Evolutionary conservation across 106 monocot genomes (phyloP).

Genomic region (Ottelia alismoides): DNA sequence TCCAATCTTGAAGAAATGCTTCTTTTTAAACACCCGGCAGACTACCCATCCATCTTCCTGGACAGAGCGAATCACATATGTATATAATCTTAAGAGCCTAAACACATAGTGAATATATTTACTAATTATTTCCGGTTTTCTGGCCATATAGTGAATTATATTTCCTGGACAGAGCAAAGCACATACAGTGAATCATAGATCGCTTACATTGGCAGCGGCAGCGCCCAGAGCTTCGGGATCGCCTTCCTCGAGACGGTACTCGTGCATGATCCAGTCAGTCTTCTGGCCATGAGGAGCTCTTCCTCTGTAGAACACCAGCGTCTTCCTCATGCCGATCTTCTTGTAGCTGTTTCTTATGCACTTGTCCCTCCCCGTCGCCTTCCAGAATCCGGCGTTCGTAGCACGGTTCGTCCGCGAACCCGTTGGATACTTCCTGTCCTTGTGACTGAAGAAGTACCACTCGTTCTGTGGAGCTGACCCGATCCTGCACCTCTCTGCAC

Average conservation of each 20-base stretch:
- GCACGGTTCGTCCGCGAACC: constrained; percentile 90
- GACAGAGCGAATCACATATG: background rate
- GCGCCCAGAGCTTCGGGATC: constrained; percentile 5
- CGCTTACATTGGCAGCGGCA: too few species aligned
- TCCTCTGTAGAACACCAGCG: constrained; percentile 91
- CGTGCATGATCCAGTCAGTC: constrained; percentile 99
- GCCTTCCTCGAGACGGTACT: constrained; percentile 81
- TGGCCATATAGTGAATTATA: too few species aligned
- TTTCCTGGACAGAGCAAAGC: too few species aligned
- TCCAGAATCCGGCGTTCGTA: constrained; percentile 90
- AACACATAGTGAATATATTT: too few species aligned
- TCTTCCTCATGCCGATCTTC: constrained; percentile 97
- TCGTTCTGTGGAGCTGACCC: constrained; percentile 77
- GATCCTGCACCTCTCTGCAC: too few species aligned
- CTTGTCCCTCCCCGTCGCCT: constrained; percentile 96
- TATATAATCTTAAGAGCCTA: background rate
- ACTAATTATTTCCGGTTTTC: too few species aligned
- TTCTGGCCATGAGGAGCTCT: constrained; percentile 93
- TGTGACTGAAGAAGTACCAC: constrained; percentile 99
- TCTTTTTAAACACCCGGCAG: constrained; percentile 93
- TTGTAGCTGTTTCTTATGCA: constrained; percentile 61
- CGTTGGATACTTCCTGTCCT: constrained; percentile 93
- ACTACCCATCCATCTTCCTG: constrained; percentile 99
- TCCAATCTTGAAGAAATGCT: constrained; percentile 51
- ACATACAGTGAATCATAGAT: too few species aligned